Conservation (phyloP, 768 basidiomycete genomes). For the Boletus sensibilis region DNA sequence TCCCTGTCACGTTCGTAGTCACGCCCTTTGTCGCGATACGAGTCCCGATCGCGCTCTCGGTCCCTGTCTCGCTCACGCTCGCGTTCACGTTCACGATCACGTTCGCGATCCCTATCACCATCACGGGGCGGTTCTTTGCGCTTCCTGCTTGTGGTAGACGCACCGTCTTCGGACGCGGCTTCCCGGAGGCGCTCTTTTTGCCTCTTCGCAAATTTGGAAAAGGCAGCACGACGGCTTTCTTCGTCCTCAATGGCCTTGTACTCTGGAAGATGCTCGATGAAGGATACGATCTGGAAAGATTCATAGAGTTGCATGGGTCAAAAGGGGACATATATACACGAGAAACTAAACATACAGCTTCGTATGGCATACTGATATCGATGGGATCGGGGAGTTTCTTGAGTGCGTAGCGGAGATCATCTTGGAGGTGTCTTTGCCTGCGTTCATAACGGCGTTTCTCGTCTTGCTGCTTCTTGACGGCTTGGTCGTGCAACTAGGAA, state of each 20-base stretch:
- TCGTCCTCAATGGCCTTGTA: constrained; percentile 87
- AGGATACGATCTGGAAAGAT: constrained; percentile 56
- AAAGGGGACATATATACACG: background rate
- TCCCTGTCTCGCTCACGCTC: constrained; percentile 33
- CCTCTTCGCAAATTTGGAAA: constrained; percentile 82
- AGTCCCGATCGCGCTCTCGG: constrained; percentile 27
- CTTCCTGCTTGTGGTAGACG: constrained; percentile 73
- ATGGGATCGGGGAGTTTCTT: constrained; percentile 85
- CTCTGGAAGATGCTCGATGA: constrained; percentile 81
- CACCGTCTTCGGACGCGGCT: constrained; percentile 77
- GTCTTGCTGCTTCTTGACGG: constrained; percentile 73
- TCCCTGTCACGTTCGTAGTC: constrained; percentile 43
- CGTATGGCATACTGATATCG: constrained; percentile 72
- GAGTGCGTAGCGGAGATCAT: constrained; percentile 93
- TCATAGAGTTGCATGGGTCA: background rate
- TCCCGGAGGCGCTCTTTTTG: constrained; percentile 89
- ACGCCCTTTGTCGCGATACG: constrained; percentile 30
- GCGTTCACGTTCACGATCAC: constrained; percentile 35
- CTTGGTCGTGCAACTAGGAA: constrained; percentile 65
- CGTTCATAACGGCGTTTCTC: constrained; percentile 87
- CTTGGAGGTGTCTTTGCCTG: constrained; percentile 82
- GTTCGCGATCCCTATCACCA: constrained; percentile 48
- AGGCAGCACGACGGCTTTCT: constrained; percentile 78
- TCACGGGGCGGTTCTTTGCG: constrained; percentile 70
- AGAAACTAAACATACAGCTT: constrained; percentile 57